A percentile compares a stretch with the other conserved stretches of the same genome.
phyloP scores from a whole-genome alignment of 164 flowering plant species.

The Vitis vinifera region DNA sequence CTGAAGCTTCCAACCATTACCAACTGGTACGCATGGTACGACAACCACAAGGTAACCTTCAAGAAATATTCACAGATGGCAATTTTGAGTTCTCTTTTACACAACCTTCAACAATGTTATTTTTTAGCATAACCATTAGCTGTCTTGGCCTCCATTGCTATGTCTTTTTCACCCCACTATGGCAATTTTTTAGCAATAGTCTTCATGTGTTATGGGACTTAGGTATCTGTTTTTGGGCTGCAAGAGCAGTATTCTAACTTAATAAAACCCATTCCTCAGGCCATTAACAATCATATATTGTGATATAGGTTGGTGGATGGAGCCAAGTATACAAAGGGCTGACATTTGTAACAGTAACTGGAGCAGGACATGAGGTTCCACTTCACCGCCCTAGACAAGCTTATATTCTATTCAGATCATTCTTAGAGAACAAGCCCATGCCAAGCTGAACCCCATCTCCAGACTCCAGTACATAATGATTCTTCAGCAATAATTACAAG shows the following conservation, averaged over 20 bases:
- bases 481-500: background rate
- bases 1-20: slow-evolving; percentile 72
- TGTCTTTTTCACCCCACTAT: background rate
- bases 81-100: background rate
- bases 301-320: slow-evolving; percentile 96
- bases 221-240: background rate
- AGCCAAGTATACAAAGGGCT: slow-evolving; percentile 92
- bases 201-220: no score
- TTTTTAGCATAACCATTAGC: background rate
- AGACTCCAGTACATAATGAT: no score
- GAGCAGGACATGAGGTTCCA: slow-evolving; percentile 98
- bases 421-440: slow-evolving; percentile 77
- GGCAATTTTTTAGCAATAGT: background rate
- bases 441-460: slow-evolving; percentile 17
- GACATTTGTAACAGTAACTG: slow-evolving; percentile 77
- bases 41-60: slow-evolving; percentile 67
- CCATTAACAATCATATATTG: background rate
- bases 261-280: no score
- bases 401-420: slow-evolving; percentile 78
- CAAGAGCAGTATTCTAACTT: no score
- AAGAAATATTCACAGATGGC: background rate
- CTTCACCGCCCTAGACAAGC: slow-evolving; percentile 94
- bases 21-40: slow-evolving; percentile 93
- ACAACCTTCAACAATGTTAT: background rate
- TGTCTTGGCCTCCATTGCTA: background rate